A percentile compares a stretch with the other conserved stretches of the same genome.
Evolutionary conservation across 106 monocot species (phyloP).

Genomic region (Dioscorea dumetorum): DNA sequence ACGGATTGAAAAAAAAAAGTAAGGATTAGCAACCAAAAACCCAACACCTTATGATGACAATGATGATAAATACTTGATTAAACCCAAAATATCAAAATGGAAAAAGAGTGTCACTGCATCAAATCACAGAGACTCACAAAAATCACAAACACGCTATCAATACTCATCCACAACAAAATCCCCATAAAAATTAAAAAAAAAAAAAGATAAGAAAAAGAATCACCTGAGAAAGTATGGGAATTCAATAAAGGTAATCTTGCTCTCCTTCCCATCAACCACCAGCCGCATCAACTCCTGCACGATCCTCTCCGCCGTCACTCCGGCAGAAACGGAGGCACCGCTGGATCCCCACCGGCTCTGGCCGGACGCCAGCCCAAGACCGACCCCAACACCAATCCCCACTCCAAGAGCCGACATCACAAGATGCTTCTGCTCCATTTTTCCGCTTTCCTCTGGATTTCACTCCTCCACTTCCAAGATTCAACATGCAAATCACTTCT

Average conservation of each 20-base stretch:
- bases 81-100: background rate
- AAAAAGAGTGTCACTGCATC: background rate
- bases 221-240: constrained; percentile 84
- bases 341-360: constrained; percentile 15
- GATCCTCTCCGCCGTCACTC: constrained; percentile 31
- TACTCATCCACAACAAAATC: too few species aligned
- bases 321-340: constrained; percentile 1
- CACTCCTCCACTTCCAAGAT: background rate
- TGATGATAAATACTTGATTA: too few species aligned
- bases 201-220: background rate
- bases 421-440: constrained; percentile 67
- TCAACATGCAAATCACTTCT: too few species aligned
- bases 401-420: constrained; percentile 57
- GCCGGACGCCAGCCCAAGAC: constrained; percentile 39
- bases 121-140: too few species aligned
- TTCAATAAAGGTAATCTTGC: constrained; percentile 55
- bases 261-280: constrained; percentile 54
- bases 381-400: constrained; percentile 64
- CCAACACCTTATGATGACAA: too few species aligned
- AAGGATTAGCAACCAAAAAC: too few species aligned
- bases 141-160: too few species aligned
- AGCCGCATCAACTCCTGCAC: constrained; percentile 58
- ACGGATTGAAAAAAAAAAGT: too few species aligned
- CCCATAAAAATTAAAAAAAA: too few species aligned
- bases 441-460: constrained; percentile 2